Evolutionary conservation across 306 rosid species (phyloP).

Genomic region (Malus orientalis): DNA sequence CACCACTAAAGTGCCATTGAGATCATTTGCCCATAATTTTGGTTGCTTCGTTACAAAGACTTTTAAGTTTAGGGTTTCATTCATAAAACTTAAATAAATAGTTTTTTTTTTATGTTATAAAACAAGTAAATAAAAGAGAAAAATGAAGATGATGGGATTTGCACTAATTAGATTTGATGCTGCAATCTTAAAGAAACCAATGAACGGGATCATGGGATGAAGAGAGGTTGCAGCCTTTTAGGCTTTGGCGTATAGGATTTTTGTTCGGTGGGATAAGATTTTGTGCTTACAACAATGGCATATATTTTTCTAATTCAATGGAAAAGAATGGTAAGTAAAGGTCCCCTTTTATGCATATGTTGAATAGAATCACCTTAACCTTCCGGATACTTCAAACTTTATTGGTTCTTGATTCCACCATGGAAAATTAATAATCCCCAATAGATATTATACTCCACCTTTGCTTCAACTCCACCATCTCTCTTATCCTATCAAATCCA

Average conservation of each 20-base stretch:
- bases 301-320: constrained; percentile 1
- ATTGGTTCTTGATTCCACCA: constrained; percentile 3
- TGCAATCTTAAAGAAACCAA: not conserved
- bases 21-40: not conserved
- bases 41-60: not conserved
- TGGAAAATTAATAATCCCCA: not conserved
- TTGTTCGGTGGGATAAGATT: constrained; percentile 5
- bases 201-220: not conserved
- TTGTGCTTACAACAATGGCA: not conserved
- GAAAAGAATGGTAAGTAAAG: not conserved
- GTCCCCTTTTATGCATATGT: not conserved
- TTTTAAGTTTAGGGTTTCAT: not conserved
- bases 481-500: constrained; percentile 12
- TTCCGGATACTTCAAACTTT: constrained; percentile 4
- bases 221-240: not conserved
- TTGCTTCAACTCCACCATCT: constrained; percentile 14
- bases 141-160: not conserved
- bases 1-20: not conserved
- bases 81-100: not conserved
- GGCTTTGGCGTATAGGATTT: not conserved
- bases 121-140: not conserved
- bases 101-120: too few relatives aligned
- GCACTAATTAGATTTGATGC: not conserved
- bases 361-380: not conserved
- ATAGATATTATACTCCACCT: not conserved